Percentiles rank a stretch among this genome's conserved stretches.
Conservation (phyloP, 2,329 filamentous ascomycete species). For the Pseudocercospora vitis region DNA sequence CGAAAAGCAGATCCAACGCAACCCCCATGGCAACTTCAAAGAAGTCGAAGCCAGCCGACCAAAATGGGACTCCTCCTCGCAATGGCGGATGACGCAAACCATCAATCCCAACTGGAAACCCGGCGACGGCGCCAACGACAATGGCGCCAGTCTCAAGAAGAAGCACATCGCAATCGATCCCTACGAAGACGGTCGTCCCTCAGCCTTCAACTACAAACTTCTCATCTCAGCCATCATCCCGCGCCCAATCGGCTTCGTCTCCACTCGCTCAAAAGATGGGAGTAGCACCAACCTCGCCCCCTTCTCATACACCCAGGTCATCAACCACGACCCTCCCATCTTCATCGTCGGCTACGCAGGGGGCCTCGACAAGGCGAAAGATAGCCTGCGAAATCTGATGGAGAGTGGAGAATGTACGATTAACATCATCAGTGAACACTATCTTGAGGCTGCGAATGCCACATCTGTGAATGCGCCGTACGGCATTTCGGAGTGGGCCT, state of each 20-base stretch:
- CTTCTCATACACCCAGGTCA: slow-evolving; percentile 81
- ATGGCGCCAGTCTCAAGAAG: slow-evolving; percentile 52
- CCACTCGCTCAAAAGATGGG: slow-evolving; percentile 62
- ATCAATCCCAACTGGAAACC: slow-evolving; percentile 64
- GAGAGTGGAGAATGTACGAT: slow-evolving; percentile 71
- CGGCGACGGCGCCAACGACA: slow-evolving; percentile 64
- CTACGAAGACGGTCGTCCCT: slow-evolving; percentile 66
- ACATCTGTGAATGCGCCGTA: slow-evolving; percentile 74
- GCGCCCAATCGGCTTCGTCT: slow-evolving; percentile 70
- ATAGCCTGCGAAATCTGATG: slow-evolving; percentile 72
- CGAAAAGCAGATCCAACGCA: slow-evolving; percentile 25
- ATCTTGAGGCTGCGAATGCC: slow-evolving; percentile 84
- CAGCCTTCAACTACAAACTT: slow-evolving; percentile 83
- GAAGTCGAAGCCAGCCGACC: slow-evolving; percentile 65
- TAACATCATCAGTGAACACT: slow-evolving; percentile 84
- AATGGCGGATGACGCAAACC: slow-evolving; percentile 62
- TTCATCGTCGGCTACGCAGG: slow-evolving; percentile 67
- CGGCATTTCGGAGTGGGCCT: slow-evolving; percentile 74
- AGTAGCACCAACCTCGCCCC: slow-evolving; percentile 74
- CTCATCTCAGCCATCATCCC: slow-evolving; percentile 81
- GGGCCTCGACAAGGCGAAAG: slow-evolving; percentile 65
- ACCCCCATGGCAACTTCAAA: slow-evolving; percentile 71
- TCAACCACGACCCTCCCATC: slow-evolving; percentile 82
- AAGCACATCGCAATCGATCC: slow-evolving; percentile 79
- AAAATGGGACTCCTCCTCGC: slow-evolving; percentile 53